These are phyloP conservation scores for Solanum chiquidenum DNA, from an alignment of 257 asterid species.

Conservation along the genomic window DNA sequence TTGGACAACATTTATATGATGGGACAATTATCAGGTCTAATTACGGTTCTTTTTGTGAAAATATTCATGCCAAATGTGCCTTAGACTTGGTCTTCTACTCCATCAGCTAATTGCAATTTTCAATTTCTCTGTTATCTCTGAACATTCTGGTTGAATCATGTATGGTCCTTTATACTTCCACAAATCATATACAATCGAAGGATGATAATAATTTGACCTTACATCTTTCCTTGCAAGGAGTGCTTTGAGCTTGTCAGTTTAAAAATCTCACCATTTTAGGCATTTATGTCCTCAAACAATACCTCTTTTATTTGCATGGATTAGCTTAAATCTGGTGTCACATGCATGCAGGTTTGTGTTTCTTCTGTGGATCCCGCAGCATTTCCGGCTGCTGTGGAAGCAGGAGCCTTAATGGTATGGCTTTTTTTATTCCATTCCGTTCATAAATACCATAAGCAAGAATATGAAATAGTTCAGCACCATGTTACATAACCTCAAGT, in stretches of 20 bases:
- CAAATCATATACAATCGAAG: neutral
- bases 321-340: neutral
- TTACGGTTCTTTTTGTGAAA: neutral
- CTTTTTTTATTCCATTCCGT: neutral
- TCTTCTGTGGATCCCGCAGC: slow-evolving; percentile 83
- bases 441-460: neutral
- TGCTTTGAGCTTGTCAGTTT: neutral
- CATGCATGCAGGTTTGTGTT: slow-evolving; percentile 60
- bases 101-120: neutral
- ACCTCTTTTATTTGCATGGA: neutral
- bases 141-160: neutral
- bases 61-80: neutral
- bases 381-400: slow-evolving; percentile 80
- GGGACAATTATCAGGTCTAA: neutral
- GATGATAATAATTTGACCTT: neutral
- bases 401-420: slow-evolving; percentile 80
- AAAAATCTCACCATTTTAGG: neutral
- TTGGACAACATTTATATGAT: neutral
- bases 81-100: neutral
- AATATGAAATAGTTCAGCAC: neutral
- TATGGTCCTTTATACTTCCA: neutral
- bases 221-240: neutral
- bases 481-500: neutral
- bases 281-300: neutral
- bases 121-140: neutral